Percentiles rank a stretch among this genome's conserved stretches.
Evolutionary conservation across 129 eudicot species (phyloP).

Genomic region (Helianthus annuus): DNA sequence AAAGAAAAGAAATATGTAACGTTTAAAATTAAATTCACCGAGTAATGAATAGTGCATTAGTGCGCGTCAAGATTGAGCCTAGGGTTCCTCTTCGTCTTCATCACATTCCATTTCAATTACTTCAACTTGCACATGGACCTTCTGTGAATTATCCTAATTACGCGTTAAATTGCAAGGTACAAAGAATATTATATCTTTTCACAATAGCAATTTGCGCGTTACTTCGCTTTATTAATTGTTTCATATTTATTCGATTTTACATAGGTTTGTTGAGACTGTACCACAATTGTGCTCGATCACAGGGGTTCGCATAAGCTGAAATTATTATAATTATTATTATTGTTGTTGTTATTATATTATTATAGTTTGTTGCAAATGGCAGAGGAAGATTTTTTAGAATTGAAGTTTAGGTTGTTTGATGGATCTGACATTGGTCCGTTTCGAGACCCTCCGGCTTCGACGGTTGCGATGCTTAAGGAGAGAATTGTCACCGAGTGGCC

Average conservation of each 20-base stretch:
- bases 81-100: slow-evolving; percentile 40
- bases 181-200: not conserved
- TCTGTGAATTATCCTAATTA: not conserved
- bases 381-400: slow-evolving; percentile 86
- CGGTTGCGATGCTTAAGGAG: slow-evolving; percentile 78
- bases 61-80: slow-evolving; percentile 42
- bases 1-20: too few relatives aligned
- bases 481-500: slow-evolving; percentile 91
- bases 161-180: slow-evolving; percentile 18
- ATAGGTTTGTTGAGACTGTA: not conserved
- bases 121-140: not conserved
- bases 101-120: slow-evolving; percentile 9
- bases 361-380: slow-evolving; percentile 57
- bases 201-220: not conserved
- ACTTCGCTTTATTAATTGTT: too few relatives aligned
- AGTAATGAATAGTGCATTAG: slow-evolving; percentile 6
- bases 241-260: not conserved
- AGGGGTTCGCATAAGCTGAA: not conserved
- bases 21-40: slow-evolving; percentile 1
- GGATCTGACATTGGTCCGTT: slow-evolving; percentile 95
- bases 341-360: not conserved
- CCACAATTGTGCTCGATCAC: slow-evolving; percentile 7
- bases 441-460: slow-evolving; percentile 73
- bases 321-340: too few relatives aligned
- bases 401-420: slow-evolving; percentile 82